phyloP scores from a whole-genome alignment of 306 rosid species.

The Vicia faba region DNA sequence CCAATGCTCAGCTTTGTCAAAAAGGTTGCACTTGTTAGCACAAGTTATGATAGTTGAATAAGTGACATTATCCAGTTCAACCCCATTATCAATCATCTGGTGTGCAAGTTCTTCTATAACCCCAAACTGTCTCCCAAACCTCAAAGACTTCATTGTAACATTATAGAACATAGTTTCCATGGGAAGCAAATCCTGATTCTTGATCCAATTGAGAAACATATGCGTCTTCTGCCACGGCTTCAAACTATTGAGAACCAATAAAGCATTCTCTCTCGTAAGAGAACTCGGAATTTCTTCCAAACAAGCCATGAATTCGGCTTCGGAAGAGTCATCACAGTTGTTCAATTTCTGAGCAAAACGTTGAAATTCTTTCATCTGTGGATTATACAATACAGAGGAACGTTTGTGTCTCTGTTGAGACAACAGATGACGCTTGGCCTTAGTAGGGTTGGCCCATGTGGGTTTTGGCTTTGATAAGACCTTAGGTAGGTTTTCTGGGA shows the following conservation, averaged over 20 bases:
- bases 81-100: conserved; percentile 69
- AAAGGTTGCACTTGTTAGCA: conserved; percentile 71
- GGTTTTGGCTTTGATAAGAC: conserved; percentile 73
- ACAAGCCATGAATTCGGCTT: conserved; percentile 54
- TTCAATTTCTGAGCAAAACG: conserved; percentile 66
- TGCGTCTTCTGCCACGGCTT: conserved; percentile 82
- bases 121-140: conserved; percentile 88
- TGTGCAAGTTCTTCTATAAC: conserved; percentile 77
- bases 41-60: conserved; percentile 84
- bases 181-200: conserved; percentile 65
- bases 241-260: conserved; percentile 79
- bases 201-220: conserved; percentile 75
- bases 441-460: conserved; percentile 87
- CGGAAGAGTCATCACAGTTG: conserved; percentile 50
- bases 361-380: conserved; percentile 63
- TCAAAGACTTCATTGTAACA: conserved; percentile 90
- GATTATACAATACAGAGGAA: conserved; percentile 53
- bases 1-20: conserved; percentile 86
- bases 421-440: conserved; percentile 67
- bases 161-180: conserved; percentile 93
- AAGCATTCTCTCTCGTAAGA: conserved; percentile 65
- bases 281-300: conserved; percentile 68
- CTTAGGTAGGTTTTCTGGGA: conserved; percentile 42
- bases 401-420: conserved; percentile 73
- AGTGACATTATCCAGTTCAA: conserved; percentile 79